Base-by-base conservation (phyloP, 2,329 filamentous ascomycete species). In the Cercospora sp. region DNA sequence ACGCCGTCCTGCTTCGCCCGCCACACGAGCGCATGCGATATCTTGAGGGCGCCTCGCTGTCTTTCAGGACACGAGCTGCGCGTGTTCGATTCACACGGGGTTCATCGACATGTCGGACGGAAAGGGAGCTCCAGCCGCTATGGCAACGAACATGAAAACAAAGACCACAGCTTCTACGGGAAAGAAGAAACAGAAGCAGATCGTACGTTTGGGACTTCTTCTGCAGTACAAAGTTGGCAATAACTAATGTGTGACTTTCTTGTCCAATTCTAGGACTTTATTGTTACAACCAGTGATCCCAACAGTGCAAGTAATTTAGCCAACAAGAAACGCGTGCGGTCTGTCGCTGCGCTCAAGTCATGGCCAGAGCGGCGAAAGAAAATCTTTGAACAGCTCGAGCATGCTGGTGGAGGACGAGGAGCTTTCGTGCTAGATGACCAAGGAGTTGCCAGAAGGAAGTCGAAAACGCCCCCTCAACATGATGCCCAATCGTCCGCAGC, bases 281-380 rank as follows among this genome's bases (percentile, higher is more conserved):
- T 77, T n/a, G 75, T 77, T 33, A 74, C 72, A 9, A 74, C 74
- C 26, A 68, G 68, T 30, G 68, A 74, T 60, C 73, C 75, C 6
- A 67, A 67, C 39, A 71, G 70, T 39, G 66, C 70, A 23, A 70
- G 55, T 7, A 69, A 69, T 20, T 67, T 68, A 2, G 74, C 72
- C 16, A 74, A 76, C 70, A 75, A 76, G 67, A 73, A 73, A 60
- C 72, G 74, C 8, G 73, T 77, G 5, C 71, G 75, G 5, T 73
- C 71, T 1, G 72, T 73, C 12, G 75, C 75, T 5, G 75, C 75
- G 1, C 66, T 75, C 51, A 73, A 72, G 58, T 76, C 70, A 55
- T 76, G 70, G 75, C 75, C 72, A 28, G 73, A 73, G 64, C 68
- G 73, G 16, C 67, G 74, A 12, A 74, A 72, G 67, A 72, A 72